Conservation (phyloP, 768 basidiomycete genomes). For the Austroboletus eburneus region DNA sequence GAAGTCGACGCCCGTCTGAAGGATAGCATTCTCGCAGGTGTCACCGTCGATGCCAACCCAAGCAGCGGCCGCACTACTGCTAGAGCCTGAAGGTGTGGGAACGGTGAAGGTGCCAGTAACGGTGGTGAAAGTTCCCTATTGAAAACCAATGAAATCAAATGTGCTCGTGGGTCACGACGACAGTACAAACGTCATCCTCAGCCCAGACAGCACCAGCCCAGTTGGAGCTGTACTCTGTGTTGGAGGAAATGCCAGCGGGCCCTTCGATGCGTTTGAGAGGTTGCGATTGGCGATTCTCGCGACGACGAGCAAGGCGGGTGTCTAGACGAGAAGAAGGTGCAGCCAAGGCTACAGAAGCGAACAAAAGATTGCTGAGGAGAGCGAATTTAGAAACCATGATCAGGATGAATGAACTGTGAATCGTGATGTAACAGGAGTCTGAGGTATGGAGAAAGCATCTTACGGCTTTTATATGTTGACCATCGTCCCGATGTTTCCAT, state of each 20-base stretch:
- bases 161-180: background rate
- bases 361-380: conserved; percentile 6
- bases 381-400: conserved; percentile 7
- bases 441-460: background rate
- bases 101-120: conserved; percentile 11
- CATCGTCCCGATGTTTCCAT: conserved; percentile 1
- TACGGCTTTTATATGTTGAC: conserved; percentile 1
- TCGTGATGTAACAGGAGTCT: conserved; percentile 1
- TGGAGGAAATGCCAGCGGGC: background rate
- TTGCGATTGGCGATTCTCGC: conserved; percentile 1
- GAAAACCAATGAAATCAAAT: background rate
- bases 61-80: conserved; percentile 1
- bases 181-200: background rate
- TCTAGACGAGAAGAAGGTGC: conserved; percentile 1
- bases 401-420: background rate
- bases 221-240: conserved; percentile 4
- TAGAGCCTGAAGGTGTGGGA: conserved; percentile 1
- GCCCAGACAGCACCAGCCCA: conserved; percentile 1
- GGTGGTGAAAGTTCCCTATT: conserved; percentile 9
- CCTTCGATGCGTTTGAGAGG: background rate
- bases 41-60: conserved; percentile 16
- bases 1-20: conserved; percentile 20
- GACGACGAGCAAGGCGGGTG: conserved; percentile 7
- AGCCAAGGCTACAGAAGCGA: background rate
- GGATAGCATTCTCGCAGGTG: conserved; percentile 9